phyloP scores from a whole-genome alignment of 192 early-diverging fungal genomes.

The Paraglomus occultum region DNA sequence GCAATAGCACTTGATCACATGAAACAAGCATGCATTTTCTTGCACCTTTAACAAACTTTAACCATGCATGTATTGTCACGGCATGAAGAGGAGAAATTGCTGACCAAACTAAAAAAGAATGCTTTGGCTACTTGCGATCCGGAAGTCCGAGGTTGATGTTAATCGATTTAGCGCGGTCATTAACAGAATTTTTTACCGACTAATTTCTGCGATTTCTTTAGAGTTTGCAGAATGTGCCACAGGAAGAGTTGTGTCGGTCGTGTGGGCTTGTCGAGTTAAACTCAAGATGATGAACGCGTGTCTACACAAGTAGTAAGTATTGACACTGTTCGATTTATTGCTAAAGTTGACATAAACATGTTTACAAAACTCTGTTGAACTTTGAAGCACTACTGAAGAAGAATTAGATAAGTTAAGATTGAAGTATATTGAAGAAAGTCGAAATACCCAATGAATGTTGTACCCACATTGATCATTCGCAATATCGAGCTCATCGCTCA shows the following conservation, averaged over 20 bases:
- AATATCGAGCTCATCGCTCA: no score
- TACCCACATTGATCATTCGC: no score
- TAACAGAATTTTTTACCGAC: no score
- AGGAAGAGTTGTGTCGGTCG: neutral
- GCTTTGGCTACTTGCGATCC: neutral
- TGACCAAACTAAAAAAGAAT: neutral
- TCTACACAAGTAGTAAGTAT: neutral
- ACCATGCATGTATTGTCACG: neutral
- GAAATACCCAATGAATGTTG: no score
- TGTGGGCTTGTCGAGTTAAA: neutral
- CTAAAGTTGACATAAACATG: no score
- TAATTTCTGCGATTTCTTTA: no score
- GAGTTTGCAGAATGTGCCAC: conserved; percentile 1
- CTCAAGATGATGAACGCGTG: neutral
- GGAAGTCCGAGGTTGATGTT: neutral
- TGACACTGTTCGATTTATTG: neutral
- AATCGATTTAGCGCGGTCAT: neutral
- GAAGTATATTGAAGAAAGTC: neutral
- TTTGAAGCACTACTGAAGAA: conserved; percentile 8
- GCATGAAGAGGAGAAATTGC: neutral
- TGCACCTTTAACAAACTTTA: no score
- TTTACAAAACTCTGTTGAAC: no score
- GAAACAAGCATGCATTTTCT: no score
- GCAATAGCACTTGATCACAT: no score
- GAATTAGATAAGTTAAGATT: conserved; percentile 10